Evolutionary conservation across 345 rosid species (phyloP), one percentile per base, ranked within the genome.

Genomic region (Theobroma cacao): DNA sequence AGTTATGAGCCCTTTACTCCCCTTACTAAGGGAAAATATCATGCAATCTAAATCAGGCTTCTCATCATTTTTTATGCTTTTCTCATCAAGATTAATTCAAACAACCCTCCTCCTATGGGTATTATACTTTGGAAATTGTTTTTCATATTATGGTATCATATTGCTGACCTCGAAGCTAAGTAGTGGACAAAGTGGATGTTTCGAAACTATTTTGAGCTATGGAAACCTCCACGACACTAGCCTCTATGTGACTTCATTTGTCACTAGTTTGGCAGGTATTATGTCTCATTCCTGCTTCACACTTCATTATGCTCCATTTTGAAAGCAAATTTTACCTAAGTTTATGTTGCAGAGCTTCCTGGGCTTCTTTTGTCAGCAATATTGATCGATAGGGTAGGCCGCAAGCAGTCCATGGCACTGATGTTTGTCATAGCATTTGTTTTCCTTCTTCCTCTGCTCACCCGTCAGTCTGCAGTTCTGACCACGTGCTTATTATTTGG

Each of bases 121-220:
- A 20, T 77, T 89, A 7, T 91, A 80, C 74, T 85, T 89, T 74
- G 92, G 90, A 31, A 86, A 88, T 83, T 81, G 91, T 8, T 91
- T 91, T 81, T 84, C 90, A 5, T 91, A 91, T 55, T 91, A 91
- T 68, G 94, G 92, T 30, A 76, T 91, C 33, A 85, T 91, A 67
- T 75, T 91, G 80, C 85, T 91, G 75, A 91, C 93, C 22, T 86
- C 91, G n/a, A 86, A 89, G 80, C 76, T 91, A 62, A 85, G 84
- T 75, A 81, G 76, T 45, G 79, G 80, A 60, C 77, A 77, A 60
- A 81, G 67, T 64, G 74, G 38, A 41, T 89, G 91, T 59, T 18
- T 74, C 76, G n/a, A 63, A 34, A 34, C 69, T 22, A 47, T 70
- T 48, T 17, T 17, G 41, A 79, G 68, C 70, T 58, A 66, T 3